Base-by-base conservation (phyloP, 2,329 filamentous ascomycete species). In the Penicillium freii region DNA sequence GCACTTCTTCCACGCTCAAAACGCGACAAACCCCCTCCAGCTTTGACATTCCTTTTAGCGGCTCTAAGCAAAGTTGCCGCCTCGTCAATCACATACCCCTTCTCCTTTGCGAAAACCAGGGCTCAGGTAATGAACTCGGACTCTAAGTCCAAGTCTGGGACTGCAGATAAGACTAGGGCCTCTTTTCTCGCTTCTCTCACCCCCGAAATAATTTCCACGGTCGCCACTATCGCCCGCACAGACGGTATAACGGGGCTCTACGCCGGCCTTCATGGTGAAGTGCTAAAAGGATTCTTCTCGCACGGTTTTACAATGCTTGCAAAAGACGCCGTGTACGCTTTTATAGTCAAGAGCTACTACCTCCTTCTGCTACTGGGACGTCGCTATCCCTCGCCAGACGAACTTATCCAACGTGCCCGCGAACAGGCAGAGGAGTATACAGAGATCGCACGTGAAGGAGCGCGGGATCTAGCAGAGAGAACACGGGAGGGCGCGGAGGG, bases 251-350 rank as follows among this genome's bases (percentile, higher is more conserved):
- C 71, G 4, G 88, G 86, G 0, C 75, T 96, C 9, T 96, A 95
- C 69, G 84, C 88, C 48, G 92, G 91, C 5, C 78, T 96, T 0
- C 81, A 81, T 15, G 89, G 87, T 5, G 90, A 95, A 73, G 80
- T 96, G 3, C 74, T 92, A 9, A 92, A 92, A 67, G 89, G 89
- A 0, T 95, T 96, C 76, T 87, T 96, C 67, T 87, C 86, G 23
- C 91, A 96, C 67, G 92, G 92, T 0, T 82, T 92, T 51, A 93
- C 91, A 1, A 96, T 96, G 90, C 78, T 93, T 53, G 85, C 90
- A 57, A 96, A 96, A 74, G 90, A 93, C 55, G 77, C 84, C 5
- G 83, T 94, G 9, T 90, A 96, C 71, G 80, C 83, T 29, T 73
- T 87, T 17, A 84, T 96, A 55, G 83, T 95, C 58, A 84, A 84